Evolutionary conservation across 2,329 filamentous ascomycete species (phyloP), one percentile per base, ranked within the genome.

Genomic region (Pezicula carpinea): DNA sequence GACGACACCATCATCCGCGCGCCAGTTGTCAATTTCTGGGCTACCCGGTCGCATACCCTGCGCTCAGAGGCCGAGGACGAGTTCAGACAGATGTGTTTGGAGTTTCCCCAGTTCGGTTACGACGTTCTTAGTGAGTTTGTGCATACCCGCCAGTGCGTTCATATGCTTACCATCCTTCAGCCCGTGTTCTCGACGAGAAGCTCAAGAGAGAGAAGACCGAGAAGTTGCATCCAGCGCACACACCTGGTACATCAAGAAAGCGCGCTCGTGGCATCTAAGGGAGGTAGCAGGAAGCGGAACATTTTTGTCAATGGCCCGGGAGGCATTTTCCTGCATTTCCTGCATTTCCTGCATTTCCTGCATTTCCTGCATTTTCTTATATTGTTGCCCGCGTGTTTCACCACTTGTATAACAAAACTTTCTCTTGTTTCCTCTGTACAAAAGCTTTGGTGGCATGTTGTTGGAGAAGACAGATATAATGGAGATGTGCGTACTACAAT

Each of bases 21-120:
- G 54, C 89, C 90, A 1, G 82, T 96, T 43, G 89, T 88, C n/a
- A 85, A 84, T 46, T 95, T 95, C 73, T 96, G 90, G 90, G 89
- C 89, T 5, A 85, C 80, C 39, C 77, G 87, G 51, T 84, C 80
- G 49, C 89, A 93, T 69, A 83, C 88, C 11, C 72, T 96, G 53
- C 85, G 91, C 15, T 78, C 91, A 67, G 89, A 95, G 68, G 89
- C 90, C 32, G 89, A 95, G 67, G 77, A 80, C 6, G 88, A 95
- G 69, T 96, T 96, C 78, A 82, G 84, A 65, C 67, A 77, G 39
- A 80, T 96, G 68, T 96, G 91, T 70, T 71, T 96, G 64, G 87
- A 96, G 69, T 90, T 84, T 64, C 91, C 91, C 15, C 86, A 95
- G 64, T 96, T 96, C 64, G 87, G 87, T 62, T 96, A 91, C 71